Evolutionary conservation across 2,329 filamentous ascomycete species (phyloP).

Genomic region (Oidium heveae): DNA sequence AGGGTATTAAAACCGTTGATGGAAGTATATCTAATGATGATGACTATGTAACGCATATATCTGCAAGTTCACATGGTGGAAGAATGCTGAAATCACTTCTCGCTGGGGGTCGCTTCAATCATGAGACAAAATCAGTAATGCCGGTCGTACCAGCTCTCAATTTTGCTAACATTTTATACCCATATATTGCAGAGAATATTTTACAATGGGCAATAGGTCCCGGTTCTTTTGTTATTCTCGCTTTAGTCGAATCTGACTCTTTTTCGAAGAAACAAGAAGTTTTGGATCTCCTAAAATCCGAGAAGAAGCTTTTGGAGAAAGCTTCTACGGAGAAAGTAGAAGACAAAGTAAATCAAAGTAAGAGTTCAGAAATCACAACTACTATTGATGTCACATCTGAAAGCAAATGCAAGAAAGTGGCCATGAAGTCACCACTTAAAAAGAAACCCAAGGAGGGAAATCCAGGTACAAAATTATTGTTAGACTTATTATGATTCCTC

Average conservation of each 20-base stretch:
- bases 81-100: conserved; percentile 82
- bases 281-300: conserved; percentile 43
- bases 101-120: conserved; percentile 68
- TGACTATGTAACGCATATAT: conserved; percentile 25
- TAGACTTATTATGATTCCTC: no score
- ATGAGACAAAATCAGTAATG: conserved; percentile 41
- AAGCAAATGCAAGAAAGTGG: no score
- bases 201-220: conserved; percentile 67
- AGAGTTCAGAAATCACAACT: no score
- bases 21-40: neutral
- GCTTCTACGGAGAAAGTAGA: conserved; percentile 25
- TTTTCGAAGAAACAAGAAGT: conserved; percentile 44
- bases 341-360: no score
- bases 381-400: no score
- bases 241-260: conserved; percentile 47
- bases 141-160: conserved; percentile 50
- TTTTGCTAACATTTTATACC: conserved; percentile 65
- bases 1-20: conserved; percentile 13
- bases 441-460: no score
- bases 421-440: no score
- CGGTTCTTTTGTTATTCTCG: conserved; percentile 68
- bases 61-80: conserved; percentile 36
- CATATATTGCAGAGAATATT: conserved; percentile 48
- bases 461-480: no score
- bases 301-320: conserved; percentile 43